A percentile compares a stretch with the other conserved stretches of the same genome.
phyloP scores from a whole-genome alignment of 2,329 filamentous ascomycete species.

The Neofusicoccum parvum region DNA sequence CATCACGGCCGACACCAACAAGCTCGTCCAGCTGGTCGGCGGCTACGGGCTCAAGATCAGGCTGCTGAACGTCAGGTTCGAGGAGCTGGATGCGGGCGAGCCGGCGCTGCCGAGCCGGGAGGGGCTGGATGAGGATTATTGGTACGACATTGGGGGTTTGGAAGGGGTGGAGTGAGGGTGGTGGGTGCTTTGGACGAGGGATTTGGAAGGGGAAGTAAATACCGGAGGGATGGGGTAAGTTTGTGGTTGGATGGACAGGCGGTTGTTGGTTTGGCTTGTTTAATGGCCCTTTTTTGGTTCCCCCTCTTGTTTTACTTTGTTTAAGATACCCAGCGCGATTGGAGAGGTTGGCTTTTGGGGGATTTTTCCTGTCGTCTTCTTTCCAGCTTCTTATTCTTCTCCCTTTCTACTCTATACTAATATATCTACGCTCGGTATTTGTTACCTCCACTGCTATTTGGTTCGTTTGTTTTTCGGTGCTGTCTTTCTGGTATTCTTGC shows the following conservation, averaged over 20 bases:
- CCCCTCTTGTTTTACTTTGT: neutral
- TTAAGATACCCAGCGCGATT: constrained; percentile 3
- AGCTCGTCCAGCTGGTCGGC: constrained; percentile 79
- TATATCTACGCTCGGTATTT: too few species aligned
- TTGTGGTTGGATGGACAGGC: neutral
- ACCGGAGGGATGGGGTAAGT: neutral
- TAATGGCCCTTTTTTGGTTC: neutral
- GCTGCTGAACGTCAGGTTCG: constrained; percentile 85
- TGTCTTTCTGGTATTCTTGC: too few species aligned
- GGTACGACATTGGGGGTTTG: constrained; percentile 66
- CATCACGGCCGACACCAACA: constrained; percentile 95
- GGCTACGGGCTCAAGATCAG: constrained; percentile 93
- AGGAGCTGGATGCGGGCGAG: constrained; percentile 70
- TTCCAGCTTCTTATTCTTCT: too few species aligned
- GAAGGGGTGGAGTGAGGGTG: constrained; percentile 22
- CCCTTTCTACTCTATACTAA: too few species aligned
- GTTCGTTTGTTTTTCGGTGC: too few species aligned
- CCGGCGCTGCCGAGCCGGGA: constrained; percentile 77
- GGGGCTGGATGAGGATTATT: constrained; percentile 89
- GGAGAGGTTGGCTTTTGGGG: neutral
- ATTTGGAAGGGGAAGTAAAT: neutral
- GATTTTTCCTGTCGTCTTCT: too few species aligned
- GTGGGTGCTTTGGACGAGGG: too few species aligned
- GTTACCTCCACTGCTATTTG: too few species aligned
- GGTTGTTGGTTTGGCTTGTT: neutral